Base-by-base conservation (phyloP, 108 stramenopile species). In the Hondaea fermentalgiana region DNA sequence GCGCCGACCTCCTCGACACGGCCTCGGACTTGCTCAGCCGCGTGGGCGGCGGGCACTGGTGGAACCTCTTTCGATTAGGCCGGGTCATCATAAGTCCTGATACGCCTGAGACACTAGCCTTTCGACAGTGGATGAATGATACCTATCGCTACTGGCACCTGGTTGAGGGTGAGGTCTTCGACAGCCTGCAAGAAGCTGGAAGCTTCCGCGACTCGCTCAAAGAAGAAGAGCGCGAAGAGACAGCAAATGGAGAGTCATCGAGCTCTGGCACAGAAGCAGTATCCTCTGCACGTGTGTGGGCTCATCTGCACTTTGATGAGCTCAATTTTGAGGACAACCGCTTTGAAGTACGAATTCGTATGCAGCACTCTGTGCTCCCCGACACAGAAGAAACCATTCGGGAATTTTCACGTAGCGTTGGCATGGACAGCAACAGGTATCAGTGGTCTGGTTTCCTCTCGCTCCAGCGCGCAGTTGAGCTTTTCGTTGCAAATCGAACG, bases 231-330 rank as follows among this genome's bases (percentile, higher is more conserved):
- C 21, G 25, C 25, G 64, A 8, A 17, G 17, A 83, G 14, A 4
- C 76, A 23, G 25, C n/a, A 12, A 23, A 83, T 53, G 25, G 35
- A 16, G 42, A 42, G 35, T 35, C 35, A 35, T 35, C 35, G 35
- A 35, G 35, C 2, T 35, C 35, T 2, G 35, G 35, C 35, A 0
- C 35, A 35, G 35, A 35, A 35, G 35, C 35, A 2, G 2, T 35
- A 0, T 35, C 35, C 64, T 2, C 17, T 35, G 35, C 6, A 6
- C 51, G 51, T 45, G 51, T 53, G 17, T 83, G 76, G 76, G 76
- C 76, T 21, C 76, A 83, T 3, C 76, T 83, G 45, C 76, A 83
- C 76, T 83, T 83, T 83, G 76, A 83, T 53, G 17, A 23, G 49
- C 76, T 83, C 51, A 45, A 83, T 3, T 83, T 83, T 2, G 23